These are phyloP conservation scores for Theobroma cacao DNA, from an alignment of 345 rosid genomes.

Conservation along the genomic window DNA sequence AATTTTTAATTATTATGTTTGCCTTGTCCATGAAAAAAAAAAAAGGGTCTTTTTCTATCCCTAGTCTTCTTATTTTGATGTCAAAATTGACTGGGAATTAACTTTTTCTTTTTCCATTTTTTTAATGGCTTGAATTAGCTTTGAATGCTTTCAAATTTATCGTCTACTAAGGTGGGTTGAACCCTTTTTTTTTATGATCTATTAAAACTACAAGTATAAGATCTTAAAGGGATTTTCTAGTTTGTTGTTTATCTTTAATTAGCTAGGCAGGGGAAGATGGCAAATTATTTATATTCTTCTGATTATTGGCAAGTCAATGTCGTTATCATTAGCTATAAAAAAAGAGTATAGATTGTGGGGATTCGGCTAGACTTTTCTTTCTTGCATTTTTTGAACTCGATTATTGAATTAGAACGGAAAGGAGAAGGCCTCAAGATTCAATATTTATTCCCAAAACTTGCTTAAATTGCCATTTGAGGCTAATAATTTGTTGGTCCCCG, in stretches of 20 bases:
- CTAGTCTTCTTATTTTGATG: not conserved
- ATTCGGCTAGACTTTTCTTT: not conserved
- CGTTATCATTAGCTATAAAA: not conserved
- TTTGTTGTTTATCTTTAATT: not conserved
- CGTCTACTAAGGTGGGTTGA: not conserved
- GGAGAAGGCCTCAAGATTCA: not conserved
- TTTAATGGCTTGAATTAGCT: not conserved
- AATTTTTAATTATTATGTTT: not conserved
- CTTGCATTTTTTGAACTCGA: not conserved
- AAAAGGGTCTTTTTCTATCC: not conserved
- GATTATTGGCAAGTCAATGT: not conserved
- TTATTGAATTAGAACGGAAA: not conserved
- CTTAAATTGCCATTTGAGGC: not conserved
- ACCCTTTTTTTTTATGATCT: not conserved
- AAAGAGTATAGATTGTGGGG: not conserved
- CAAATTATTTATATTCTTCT: not conserved
- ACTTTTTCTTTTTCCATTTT: not conserved
- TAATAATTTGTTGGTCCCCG: not conserved
- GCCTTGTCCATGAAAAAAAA: not conserved
- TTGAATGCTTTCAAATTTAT: not conserved
- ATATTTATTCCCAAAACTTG: not conserved
- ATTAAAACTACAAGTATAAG: not conserved
- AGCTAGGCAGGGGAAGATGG: not conserved
- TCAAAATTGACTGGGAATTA: not conserved
- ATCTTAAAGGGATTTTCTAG: constrained; percentile 3